Percentiles rank a stretch among this genome's conserved stretches.
phyloP scores from a whole-genome alignment of 2,329 filamentous ascomycete species.

The Exophiala viscosa region DNA sequence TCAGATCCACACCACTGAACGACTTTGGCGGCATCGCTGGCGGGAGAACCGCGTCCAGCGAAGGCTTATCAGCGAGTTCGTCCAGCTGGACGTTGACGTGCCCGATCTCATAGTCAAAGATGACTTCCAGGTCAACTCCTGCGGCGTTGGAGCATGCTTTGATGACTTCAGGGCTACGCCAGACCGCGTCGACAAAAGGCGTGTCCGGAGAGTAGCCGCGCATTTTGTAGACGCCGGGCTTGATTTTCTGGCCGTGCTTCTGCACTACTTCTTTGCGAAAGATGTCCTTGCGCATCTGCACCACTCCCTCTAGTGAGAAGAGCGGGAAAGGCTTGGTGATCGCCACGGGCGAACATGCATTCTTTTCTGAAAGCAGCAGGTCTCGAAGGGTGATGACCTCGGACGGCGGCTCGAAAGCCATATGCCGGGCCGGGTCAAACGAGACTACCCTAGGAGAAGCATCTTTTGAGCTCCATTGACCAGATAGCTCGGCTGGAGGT shows the following conservation, averaged over 20 bases:
- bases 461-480: too few species aligned
- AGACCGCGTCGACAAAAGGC: constrained; percentile 58
- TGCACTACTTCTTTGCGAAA: constrained; percentile 52
- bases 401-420: constrained; percentile 48
- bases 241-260: constrained; percentile 52
- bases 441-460: too few species aligned
- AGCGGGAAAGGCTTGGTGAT: constrained; percentile 61
- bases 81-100: constrained; percentile 50
- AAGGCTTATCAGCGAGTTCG: constrained; percentile 18
- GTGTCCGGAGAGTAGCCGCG: constrained; percentile 50
- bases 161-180: constrained; percentile 53
- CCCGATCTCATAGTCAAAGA: constrained; percentile 55
- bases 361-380: constrained; percentile 50
- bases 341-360: constrained; percentile 58
- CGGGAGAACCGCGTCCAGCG: constrained; percentile 32
- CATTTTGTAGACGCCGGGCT: neutral
- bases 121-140: constrained; percentile 56
- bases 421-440: constrained; percentile 53
- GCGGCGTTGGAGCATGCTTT: constrained; percentile 53
- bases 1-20: too few species aligned
- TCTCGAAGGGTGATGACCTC: constrained; percentile 58
- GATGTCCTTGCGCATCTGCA: constrained; percentile 57
- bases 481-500: too few species aligned
- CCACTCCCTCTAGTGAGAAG: constrained; percentile 57
- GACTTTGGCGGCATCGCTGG: neutral